These are phyloP conservation scores for Solanum tarijense DNA, from an alignment of 257 asterid species.

Conservation along the genomic window DNA sequence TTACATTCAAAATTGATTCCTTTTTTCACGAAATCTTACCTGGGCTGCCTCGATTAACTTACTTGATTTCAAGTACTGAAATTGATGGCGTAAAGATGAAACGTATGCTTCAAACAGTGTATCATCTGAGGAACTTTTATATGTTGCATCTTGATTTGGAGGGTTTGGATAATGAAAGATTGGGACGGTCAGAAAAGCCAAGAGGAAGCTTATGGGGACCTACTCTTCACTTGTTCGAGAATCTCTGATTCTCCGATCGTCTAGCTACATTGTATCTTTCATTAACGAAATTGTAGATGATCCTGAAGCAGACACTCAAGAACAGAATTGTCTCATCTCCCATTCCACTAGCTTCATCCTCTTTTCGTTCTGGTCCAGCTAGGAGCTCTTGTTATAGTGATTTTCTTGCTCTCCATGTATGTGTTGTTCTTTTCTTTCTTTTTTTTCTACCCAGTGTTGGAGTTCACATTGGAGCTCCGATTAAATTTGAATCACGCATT, in stretches of 20 bases:
- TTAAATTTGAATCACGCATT: background rate
- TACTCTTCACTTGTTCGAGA: background rate
- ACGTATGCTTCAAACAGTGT: slow-evolving; percentile 37
- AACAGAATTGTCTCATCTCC: background rate
- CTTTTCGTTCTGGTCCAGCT: background rate
- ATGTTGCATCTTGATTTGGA: slow-evolving; percentile 69
- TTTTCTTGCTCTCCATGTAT: background rate
- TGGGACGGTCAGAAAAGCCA: background rate
- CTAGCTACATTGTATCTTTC: background rate
- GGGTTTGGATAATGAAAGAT: slow-evolving; percentile 41
- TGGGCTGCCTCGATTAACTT: background rate
- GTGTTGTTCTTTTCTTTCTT: background rate
- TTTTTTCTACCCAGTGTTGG: fast-evolving
- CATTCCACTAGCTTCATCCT: background rate
- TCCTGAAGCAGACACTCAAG: background rate
- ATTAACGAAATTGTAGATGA: background rate
- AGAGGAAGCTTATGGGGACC: background rate
- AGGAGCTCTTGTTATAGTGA: background rate
- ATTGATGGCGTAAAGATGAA: slow-evolving; percentile 14
- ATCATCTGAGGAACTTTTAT: slow-evolving; percentile 79
- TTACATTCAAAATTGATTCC: background rate
- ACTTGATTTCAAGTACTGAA: background rate
- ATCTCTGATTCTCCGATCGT: background rate
- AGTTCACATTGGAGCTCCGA: no score
- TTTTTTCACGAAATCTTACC: background rate